These are phyloP conservation scores for Amniculicola lignicola DNA, from an alignment of 495 filamentous ascomycete species.

Conservation along the genomic window DNA sequence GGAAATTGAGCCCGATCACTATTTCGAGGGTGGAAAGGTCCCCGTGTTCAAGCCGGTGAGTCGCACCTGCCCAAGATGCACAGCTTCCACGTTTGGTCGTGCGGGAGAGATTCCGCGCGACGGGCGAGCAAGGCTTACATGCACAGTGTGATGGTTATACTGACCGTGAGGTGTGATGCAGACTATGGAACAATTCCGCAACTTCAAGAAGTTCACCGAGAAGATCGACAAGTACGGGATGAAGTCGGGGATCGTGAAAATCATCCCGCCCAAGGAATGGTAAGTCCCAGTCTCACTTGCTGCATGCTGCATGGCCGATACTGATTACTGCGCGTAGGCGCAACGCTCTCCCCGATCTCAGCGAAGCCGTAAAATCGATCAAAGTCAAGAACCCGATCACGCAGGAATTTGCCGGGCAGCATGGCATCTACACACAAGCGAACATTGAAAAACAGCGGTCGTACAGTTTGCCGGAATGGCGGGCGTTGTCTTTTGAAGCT, in stretches of 20 bases:
- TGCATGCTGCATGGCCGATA: slow-evolving; percentile 2
- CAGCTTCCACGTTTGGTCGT: no score
- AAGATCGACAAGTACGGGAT: slow-evolving; percentile 93
- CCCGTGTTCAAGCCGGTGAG: slow-evolving; percentile 90
- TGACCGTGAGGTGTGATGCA: slow-evolving; percentile 40
- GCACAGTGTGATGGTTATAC: no score
- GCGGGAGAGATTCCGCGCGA: no score
- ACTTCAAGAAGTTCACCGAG: slow-evolving; percentile 83
- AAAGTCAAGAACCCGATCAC: slow-evolving; percentile 94
- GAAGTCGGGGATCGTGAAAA: slow-evolving; percentile 93
- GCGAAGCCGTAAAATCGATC: slow-evolving; percentile 85
- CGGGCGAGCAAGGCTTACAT: no score
- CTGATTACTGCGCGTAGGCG: slow-evolving; percentile 47
- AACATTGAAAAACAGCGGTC: slow-evolving; percentile 93
- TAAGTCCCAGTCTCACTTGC: slow-evolving; percentile 45
- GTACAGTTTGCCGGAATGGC: slow-evolving; percentile 97
- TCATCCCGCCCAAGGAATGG: slow-evolving; percentile 94
- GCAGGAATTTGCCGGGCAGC: slow-evolving; percentile 92
- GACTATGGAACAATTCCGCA: slow-evolving; percentile 89
- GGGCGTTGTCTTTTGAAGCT: slow-evolving; percentile 81
- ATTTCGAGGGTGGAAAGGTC: slow-evolving; percentile 77
- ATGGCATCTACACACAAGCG: slow-evolving; percentile 90
- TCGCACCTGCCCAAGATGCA: no score
- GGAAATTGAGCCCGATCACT: slow-evolving; percentile 75
- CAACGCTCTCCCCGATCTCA: slow-evolving; percentile 68